Base-by-base conservation (phyloP, 306 rosid genomes). In the Trifolium pratense region DNA sequence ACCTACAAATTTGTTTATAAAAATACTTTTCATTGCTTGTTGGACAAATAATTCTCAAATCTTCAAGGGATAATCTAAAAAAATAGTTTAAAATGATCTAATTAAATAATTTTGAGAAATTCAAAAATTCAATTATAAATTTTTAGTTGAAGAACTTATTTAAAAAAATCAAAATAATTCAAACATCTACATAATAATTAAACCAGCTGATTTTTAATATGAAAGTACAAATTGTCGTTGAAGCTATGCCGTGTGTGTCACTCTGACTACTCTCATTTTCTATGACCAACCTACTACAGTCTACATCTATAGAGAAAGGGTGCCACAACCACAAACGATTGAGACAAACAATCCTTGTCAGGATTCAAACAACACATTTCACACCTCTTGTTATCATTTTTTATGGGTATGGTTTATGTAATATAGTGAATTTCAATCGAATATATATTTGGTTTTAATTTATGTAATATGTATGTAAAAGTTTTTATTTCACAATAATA, bases 311-410 rank as follows among this genome's bases (percentile, higher is more conserved):
- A 55, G 7, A 16, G 16, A n/a, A n/a, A 56, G 34, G 63, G 3
- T 8, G 66, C 66, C 40, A 59, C 66, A 29, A 59, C 40, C 20
- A 59, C 42, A 15, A 29, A 31, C 42, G 13, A 15, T 16, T 29
- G 66, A 31, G 66, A 59, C 66, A 59, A 59, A 59, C 40, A 29
- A 59, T 31, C 42, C 42, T 59, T 59, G n/a, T 59, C 66, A 34
- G 3, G n/a, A 59, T 14, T 29, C 65, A 56, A 23, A 8, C 39
- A 7, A 36, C 39, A 36, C 39, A 29, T 29, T 40, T 11, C 46
- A 43, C 7, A 4, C 49, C 49, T 43, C 49, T 4, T 12, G 49
- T 43, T 43, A 43, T 15, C 49, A 42, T 42, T n/a, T n/a, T n/a
- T n/a, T n/a, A n/a, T n/a, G n/a, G n/a, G n/a, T n/a, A n/a, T n/a